Conservation (phyloP, 345 rosid species). For the Passiflora organensis region DNA sequence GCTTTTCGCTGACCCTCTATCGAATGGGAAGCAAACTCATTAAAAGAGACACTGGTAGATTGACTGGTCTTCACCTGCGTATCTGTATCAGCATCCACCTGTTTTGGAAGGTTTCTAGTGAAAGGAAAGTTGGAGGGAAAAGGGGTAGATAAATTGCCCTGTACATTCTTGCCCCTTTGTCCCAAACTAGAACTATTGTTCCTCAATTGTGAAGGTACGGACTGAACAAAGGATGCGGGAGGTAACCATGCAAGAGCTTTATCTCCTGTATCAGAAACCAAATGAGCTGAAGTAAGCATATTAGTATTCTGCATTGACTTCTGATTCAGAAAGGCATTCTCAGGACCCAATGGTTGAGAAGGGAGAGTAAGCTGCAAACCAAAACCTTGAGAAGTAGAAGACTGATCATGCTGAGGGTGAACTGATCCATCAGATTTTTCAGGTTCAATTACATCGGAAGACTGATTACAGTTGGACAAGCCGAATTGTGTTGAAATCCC, state of each 20-base stretch:
- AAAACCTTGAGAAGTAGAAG: slow-evolving; percentile 67
- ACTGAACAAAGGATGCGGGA: slow-evolving; percentile 41
- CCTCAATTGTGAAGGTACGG: slow-evolving; percentile 31
- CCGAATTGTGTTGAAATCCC: slow-evolving; percentile 37
- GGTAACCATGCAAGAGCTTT: slow-evolving; percentile 38
- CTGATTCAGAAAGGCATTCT: slow-evolving; percentile 33
- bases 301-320: slow-evolving; percentile 27
- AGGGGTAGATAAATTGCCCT: slow-evolving; percentile 28
- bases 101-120: slow-evolving; percentile 41
- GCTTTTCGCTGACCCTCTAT: slow-evolving; percentile 36
- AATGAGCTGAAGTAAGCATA: slow-evolving; percentile 24
- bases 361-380: slow-evolving; percentile 80
- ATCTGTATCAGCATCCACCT: slow-evolving; percentile 31
- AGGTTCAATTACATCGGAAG: slow-evolving; percentile 42
- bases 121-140: slow-evolving; percentile 41
- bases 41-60: slow-evolving; percentile 28
- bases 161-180: slow-evolving; percentile 25
- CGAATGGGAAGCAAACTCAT: slow-evolving; percentile 34
- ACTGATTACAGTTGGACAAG: slow-evolving; percentile 38
- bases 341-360: slow-evolving; percentile 50
- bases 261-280: slow-evolving; percentile 37
- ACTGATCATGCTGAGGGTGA: slow-evolving; percentile 47
- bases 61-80: slow-evolving; percentile 29
- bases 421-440: slow-evolving; percentile 49
- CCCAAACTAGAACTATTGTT: slow-evolving; percentile 31